A percentile compares a stretch with the other conserved stretches of the same genome.
These are phyloP conservation scores for Kwoniella heveanensis DNA, from an alignment of 768 basidiomycete genomes.

Conservation along the genomic window DNA sequence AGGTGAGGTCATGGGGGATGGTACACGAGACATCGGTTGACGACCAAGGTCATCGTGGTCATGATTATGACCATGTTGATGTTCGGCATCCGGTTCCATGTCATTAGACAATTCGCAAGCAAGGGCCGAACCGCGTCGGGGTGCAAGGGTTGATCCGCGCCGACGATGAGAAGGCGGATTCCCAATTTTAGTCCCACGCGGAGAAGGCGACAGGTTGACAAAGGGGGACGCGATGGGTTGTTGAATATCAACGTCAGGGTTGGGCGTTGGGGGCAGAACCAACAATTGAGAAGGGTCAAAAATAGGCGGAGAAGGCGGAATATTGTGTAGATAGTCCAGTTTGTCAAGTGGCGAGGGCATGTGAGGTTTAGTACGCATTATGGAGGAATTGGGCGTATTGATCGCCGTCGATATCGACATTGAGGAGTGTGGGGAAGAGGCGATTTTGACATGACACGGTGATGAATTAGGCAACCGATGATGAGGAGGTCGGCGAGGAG, in stretches of 20 bases:
- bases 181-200: constrained; percentile 1
- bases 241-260: constrained; percentile 16
- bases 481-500: constrained; percentile 15
- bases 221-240: constrained; percentile 41
- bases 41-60: constrained; percentile 4
- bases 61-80: constrained; percentile 3
- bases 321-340: constrained; percentile 28
- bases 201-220: constrained; percentile 33
- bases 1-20: constrained; percentile 9
- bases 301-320: constrained; percentile 46
- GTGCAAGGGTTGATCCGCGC: constrained; percentile 11
- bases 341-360: constrained; percentile 36
- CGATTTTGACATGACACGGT: constrained; percentile 29
- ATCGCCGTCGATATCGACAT: constrained; percentile 4
- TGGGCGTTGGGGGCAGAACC: constrained; percentile 16
- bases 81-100: not conserved
- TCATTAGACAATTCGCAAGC: constrained; percentile 1
- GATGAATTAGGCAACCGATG: constrained; percentile 12
- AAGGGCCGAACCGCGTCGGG: constrained; percentile 22
- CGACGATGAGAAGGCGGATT: constrained; percentile 23
- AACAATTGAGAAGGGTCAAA: constrained; percentile 32
- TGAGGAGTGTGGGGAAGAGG: constrained; percentile 10
- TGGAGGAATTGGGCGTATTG: constrained; percentile 10
- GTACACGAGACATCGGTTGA: constrained; percentile 6
- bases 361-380: constrained; percentile 21